Percentiles rank a stretch among this genome's conserved stretches.
These are phyloP conservation scores for Aegilops umbellulata DNA, from an alignment of 176 grass and related monocot genomes.

Conservation along the genomic window DNA sequence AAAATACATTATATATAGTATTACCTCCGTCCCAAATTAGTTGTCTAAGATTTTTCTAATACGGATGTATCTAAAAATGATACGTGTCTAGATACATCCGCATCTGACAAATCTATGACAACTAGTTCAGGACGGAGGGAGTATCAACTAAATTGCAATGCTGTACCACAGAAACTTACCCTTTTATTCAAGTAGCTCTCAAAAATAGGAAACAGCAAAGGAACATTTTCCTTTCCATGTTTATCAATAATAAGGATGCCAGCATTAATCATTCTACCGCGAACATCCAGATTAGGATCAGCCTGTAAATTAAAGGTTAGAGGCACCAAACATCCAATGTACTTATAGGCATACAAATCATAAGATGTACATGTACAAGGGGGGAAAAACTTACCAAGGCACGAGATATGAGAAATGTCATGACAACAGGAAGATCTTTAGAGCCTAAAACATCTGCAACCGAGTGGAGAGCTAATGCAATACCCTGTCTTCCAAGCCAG, in stretches of 20 bases:
- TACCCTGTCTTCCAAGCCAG: conserved; percentile 93
- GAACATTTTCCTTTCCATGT: conserved; percentile 97
- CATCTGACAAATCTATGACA: too few relatives aligned
- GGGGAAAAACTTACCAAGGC: conserved; percentile 56
- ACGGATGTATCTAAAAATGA: too few relatives aligned
- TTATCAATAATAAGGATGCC: conserved; percentile 95
- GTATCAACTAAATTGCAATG: conserved; percentile 4
- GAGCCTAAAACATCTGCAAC: conserved; percentile 82
- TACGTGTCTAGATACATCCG: too few relatives aligned
- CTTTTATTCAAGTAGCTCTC: conserved; percentile 99
- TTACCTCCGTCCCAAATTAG: neutral
- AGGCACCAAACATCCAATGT: conserved; percentile 20
- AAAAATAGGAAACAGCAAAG: conserved; percentile 98
- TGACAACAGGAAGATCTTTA: conserved; percentile 94
- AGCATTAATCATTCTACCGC: conserved; percentile 97
- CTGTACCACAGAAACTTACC: conserved; percentile 36
- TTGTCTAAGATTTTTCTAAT: too few relatives aligned
- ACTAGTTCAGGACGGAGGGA: too few relatives aligned
- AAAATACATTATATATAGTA: neutral
- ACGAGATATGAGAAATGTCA: conserved; percentile 98
- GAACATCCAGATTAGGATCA: conserved; percentile 92
- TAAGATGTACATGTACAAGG: neutral
- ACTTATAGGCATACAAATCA: neutral
- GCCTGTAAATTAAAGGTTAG: conserved; percentile 49
- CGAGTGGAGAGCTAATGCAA: conserved; percentile 91